Evolutionary conservation across 2,329 filamentous ascomycete species (phyloP).

Genomic region (Colletotrichum somersetense): DNA sequence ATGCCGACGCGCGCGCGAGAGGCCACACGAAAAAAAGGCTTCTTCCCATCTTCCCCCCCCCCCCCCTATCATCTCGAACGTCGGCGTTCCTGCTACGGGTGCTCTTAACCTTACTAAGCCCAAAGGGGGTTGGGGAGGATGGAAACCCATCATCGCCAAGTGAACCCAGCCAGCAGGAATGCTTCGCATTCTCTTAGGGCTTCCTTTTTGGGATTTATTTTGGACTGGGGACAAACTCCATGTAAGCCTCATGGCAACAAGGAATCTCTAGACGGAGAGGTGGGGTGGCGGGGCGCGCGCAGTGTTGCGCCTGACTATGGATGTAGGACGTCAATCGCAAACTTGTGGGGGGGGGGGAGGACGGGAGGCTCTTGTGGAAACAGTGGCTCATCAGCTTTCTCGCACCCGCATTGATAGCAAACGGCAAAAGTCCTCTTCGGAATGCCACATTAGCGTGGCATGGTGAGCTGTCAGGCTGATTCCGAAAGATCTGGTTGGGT

Average conservation of each 20-base stretch:
- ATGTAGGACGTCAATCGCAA: not conserved
- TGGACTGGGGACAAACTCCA: not conserved
- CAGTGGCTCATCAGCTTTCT: not conserved
- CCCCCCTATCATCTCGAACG: not conserved
- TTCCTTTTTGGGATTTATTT: not conserved
- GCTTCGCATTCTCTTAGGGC: conserved; percentile 23
- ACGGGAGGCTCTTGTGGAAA: not conserved
- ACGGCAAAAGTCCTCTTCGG: not conserved
- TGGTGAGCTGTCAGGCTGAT: conserved; percentile 4
- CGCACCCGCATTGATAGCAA: conserved; percentile 6
- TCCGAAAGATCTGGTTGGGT: not conserved
- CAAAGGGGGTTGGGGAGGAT: not conserved
- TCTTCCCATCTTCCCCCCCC: no score
- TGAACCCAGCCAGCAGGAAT: not conserved
- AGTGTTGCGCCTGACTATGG: not conserved
- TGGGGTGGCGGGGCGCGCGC: no score
- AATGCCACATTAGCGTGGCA: conserved; percentile 3
- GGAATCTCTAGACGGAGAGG: not conserved
- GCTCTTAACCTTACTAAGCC: not conserved
- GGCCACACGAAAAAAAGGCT: not conserved
- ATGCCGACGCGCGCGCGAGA: not conserved
- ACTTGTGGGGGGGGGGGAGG: not conserved
- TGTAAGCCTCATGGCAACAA: not conserved
- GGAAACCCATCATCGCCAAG: not conserved
- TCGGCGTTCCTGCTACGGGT: not conserved